Evolutionary conservation across 192 early-diverging fungal species (phyloP).

Genomic region (Coemansia biformis): DNA sequence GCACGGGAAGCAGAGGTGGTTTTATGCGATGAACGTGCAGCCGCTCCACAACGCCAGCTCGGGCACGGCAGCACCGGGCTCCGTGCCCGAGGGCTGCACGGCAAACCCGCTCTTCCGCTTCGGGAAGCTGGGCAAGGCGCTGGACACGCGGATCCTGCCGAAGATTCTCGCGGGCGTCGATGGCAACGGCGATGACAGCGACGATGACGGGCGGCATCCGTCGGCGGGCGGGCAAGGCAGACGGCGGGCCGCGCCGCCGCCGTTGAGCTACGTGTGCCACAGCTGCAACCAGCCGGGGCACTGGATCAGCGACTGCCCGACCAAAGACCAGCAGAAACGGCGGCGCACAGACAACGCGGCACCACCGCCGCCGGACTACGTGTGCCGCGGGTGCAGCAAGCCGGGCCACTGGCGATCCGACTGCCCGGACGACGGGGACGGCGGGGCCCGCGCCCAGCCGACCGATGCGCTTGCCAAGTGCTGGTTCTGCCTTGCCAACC

Average conservation of each 20-base stretch:
- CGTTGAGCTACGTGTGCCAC: conserved; percentile 17
- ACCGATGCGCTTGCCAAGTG: conserved; percentile 53
- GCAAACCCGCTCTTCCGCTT: conserved; percentile 47
- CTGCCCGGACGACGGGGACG: conserved; percentile 34
- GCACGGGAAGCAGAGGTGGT: conserved; percentile 74
- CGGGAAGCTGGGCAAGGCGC: conserved; percentile 5
- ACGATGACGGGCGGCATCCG: conserved; percentile 4
- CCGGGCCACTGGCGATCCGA: conserved; percentile 52
- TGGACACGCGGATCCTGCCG: conserved; percentile 13
- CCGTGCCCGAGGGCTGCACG: conserved; percentile 54
- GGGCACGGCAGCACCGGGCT: conserved; percentile 15
- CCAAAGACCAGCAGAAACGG: conserved; percentile 38
- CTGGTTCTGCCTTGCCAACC: conserved; percentile 96
- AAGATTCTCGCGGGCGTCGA: conserved; percentile 29
- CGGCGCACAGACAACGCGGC: conserved; percentile 14
- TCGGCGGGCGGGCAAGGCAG: conserved; percentile 7
- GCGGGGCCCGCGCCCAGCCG: conserved; percentile 2
- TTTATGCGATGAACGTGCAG: conserved; percentile 82
- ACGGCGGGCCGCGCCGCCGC: conserved; percentile 25
- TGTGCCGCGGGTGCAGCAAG: conserved; percentile 51
- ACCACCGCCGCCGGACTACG: conserved; percentile 42
- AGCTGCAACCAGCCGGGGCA: conserved; percentile 48
- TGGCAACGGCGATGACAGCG: too few relatives aligned
- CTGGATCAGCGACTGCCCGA: conserved; percentile 59
- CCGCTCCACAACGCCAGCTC: conserved; percentile 54